A percentile compares a stretch with the other conserved stretches of the same genome.
These are phyloP conservation scores for Fusarium nelsonii DNA, from an alignment of 2,329 filamentous ascomycete species.

Conservation along the genomic window DNA sequence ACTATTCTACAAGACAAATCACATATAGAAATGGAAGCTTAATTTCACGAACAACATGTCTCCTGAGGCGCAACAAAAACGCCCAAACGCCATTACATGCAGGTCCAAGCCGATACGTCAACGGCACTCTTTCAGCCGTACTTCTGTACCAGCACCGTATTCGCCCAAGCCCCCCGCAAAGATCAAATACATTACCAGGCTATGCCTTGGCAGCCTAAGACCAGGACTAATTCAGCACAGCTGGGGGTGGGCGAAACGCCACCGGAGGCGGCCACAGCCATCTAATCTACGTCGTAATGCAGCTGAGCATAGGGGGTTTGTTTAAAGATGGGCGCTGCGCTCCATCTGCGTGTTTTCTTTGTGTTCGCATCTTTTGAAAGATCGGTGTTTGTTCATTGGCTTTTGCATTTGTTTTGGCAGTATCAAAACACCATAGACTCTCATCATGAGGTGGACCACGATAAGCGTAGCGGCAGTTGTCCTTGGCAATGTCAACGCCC, in stretches of 20 bases:
- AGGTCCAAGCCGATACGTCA: constrained; percentile 29
- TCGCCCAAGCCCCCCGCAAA: constrained; percentile 2
- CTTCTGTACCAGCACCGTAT: constrained; percentile 23
- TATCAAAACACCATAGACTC: constrained; percentile 15
- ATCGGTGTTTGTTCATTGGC: not conserved
- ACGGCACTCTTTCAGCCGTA: constrained; percentile 20
- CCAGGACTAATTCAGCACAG: constrained; percentile 18
- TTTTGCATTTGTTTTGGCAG: not conserved
- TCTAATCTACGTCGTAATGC: constrained; percentile 1
- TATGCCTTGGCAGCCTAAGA: constrained; percentile 7
- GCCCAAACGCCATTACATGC: constrained; percentile 3
- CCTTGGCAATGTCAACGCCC: constrained; percentile 36
- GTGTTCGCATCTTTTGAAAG: not conserved
- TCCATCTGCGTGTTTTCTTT: not conserved
- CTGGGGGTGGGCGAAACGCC: constrained; percentile 23
- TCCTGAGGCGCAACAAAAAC: not conserved
- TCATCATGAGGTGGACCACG: constrained; percentile 46
- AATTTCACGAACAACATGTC: not conserved
- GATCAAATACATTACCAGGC: constrained; percentile 1
- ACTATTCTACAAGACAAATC: not conserved
- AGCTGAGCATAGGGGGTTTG: not conserved
- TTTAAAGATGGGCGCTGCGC: constrained; percentile 23
- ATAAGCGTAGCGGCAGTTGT: constrained; percentile 30
- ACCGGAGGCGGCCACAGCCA: constrained; percentile 1
- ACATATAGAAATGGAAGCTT: not conserved